Percentiles rank a stretch among this genome's conserved stretches.
Evolutionary conservation across 2,329 filamentous ascomycete genomes (phyloP).

Genomic region (Colletotrichum incanum): DNA sequence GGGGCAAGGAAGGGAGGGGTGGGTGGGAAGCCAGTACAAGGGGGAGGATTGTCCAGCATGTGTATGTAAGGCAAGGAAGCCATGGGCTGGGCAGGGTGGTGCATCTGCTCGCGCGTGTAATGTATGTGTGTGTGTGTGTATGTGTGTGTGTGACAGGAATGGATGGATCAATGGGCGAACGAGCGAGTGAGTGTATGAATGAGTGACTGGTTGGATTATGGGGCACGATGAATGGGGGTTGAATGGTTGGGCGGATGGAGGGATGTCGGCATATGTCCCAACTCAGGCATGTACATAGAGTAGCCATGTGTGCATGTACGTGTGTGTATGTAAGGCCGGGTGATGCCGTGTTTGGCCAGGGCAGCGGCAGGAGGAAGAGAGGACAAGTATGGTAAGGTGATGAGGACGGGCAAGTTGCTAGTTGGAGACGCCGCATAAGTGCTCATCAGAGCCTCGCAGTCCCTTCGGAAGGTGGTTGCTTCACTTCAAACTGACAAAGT

Average conservation of each 20-base stretch:
- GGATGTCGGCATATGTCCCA: conserved; percentile 17
- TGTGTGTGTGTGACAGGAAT: conserved; percentile 6
- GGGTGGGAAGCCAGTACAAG: conserved; percentile 17
- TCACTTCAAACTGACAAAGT: not conserved
- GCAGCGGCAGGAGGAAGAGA: conserved; percentile 6
- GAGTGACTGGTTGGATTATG: conserved; percentile 14
- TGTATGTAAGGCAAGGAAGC: conserved; percentile 22
- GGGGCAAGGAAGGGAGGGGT: conserved; percentile 20
- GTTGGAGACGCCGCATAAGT: not conserved
- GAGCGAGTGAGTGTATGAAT: not conserved
- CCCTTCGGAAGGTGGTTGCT: not conserved
- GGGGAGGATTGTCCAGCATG: conserved; percentile 1
- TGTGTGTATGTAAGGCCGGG: conserved; percentile 19
- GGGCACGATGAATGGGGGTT: conserved; percentile 14
- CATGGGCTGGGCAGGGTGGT: conserved; percentile 35
- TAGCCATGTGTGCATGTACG: conserved; percentile 3
- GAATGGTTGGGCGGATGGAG: conserved; percentile 29
- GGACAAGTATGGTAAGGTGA: conserved; percentile 5
- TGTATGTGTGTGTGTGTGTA: not conserved
- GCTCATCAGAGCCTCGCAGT: not conserved
- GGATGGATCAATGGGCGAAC: conserved; percentile 17
- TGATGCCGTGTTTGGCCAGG: conserved; percentile 4
- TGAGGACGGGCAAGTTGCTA: conserved; percentile 5
- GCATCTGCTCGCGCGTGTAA: conserved; percentile 16
- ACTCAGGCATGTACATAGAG: conserved; percentile 20